These are phyloP conservation scores for Saprolegnia diclina DNA, from an alignment of 352 stramenopile genomes.

Conservation along the genomic window DNA sequence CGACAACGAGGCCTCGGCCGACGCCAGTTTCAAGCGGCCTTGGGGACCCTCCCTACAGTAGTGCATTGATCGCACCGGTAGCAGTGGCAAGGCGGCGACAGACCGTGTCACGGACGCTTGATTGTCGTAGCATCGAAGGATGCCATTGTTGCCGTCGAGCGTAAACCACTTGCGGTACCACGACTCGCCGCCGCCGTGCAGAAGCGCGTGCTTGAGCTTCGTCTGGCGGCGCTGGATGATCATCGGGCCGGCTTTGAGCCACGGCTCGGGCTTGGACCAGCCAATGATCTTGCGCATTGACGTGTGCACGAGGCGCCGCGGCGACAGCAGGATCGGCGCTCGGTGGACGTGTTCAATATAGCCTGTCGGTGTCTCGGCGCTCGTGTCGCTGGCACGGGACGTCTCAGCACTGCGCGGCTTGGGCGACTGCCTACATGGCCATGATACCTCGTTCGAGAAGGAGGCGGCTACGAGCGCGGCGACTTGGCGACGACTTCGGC, in stretches of 20 bases:
- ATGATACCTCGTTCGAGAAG: no score
- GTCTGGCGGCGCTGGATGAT: conserved; percentile 72
- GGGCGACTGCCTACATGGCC: no score
- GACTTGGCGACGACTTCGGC: conserved; percentile 41
- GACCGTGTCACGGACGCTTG: conserved; percentile 35
- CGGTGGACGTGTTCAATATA: conserved; percentile 65
- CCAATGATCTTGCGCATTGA: conserved; percentile 69
- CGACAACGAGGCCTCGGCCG: conserved; percentile 1
- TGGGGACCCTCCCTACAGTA: background rate
- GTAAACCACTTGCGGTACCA: conserved; percentile 84
- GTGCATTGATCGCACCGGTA: background rate
- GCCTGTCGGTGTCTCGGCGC: conserved; percentile 43
- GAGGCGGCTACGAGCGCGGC: background rate
- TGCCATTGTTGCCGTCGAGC: conserved; percentile 50
- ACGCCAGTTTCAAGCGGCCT: background rate
- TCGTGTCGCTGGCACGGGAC: background rate
- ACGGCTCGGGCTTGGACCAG: conserved; percentile 29
- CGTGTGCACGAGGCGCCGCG: conserved; percentile 56
- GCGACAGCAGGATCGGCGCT: conserved; percentile 41
- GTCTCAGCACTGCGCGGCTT: no score
- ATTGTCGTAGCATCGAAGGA: conserved; percentile 70
- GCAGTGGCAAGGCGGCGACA: background rate
- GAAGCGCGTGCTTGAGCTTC: conserved; percentile 46
- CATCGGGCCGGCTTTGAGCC: conserved; percentile 45
- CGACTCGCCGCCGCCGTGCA: no score